Evolutionary conservation across 78 protist genomes (phyloP).

Genomic region (Dictyostelium firmibasis): DNA sequence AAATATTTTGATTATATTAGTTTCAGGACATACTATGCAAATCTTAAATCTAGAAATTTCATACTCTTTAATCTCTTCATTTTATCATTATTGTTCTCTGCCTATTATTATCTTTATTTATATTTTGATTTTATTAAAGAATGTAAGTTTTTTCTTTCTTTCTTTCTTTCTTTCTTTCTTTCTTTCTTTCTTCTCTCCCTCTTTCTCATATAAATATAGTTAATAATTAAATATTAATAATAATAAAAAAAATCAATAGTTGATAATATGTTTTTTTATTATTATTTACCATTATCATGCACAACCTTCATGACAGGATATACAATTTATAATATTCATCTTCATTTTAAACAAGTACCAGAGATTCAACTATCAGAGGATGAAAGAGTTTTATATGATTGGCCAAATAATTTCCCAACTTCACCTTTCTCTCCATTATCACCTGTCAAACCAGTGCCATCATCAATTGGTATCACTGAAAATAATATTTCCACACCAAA

Average conservation of each 20-base stretch:
- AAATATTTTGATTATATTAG: not conserved
- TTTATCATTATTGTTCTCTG: not conserved
- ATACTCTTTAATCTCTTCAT: not conserved
- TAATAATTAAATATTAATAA: not conserved
- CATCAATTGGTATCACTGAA: not conserved
- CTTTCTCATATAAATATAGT: no score
- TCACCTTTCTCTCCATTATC: conserved; percentile 21
- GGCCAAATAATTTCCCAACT: conserved; percentile 60
- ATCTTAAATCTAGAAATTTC: conserved; percentile 4
- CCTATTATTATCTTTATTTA: not conserved
- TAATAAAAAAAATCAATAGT: not conserved
- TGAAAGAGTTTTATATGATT: conserved; percentile 34
- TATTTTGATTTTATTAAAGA: not conserved
- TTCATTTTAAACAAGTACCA: conserved; percentile 49
- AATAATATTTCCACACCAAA: not conserved
- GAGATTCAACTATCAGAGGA: conserved; percentile 30
- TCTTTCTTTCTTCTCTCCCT: not conserved
- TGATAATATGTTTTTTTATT: not conserved
- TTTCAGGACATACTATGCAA: conserved; percentile 27
- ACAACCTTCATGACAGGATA: not conserved
- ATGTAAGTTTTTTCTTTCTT: not conserved
- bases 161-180: not conserved
- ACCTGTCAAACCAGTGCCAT: not conserved
- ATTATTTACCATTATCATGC: not conserved
- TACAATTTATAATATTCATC: not conserved